A percentile compares a stretch with the other conserved stretches of the same genome.
Evolutionary conservation across 352 stramenopile species (phyloP).

Genomic region (Thraustotheca clavata): DNA sequence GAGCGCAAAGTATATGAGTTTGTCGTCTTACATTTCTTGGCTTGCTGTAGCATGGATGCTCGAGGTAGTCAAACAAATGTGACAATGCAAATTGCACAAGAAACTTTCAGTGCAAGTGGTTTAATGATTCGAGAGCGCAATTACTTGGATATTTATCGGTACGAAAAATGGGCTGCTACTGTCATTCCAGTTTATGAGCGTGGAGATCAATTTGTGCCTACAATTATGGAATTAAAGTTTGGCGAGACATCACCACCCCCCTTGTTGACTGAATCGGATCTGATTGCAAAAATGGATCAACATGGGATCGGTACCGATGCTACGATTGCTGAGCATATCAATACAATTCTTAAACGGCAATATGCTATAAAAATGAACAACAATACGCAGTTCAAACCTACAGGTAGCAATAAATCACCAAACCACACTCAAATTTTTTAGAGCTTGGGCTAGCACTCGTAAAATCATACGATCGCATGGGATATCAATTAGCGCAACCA

Average conservation of each 20-base stretch:
- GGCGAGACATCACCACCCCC: conserved; percentile 80
- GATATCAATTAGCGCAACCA: conserved; percentile 94
- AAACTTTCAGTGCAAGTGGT: conserved; percentile 83
- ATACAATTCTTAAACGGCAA: conserved; percentile 96
- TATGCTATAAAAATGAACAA: conserved; percentile 95
- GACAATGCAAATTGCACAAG: conserved; percentile 76
- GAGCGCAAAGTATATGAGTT: conserved; percentile 97
- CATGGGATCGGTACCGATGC: conserved; percentile 94
- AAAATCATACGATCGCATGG: conserved; percentile 89
- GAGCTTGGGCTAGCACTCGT: conserved; percentile 83
- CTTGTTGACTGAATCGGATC: conserved; percentile 86
- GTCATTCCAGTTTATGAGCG: conserved; percentile 78
- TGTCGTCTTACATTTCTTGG: conserved; percentile 96
- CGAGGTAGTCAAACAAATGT: conserved; percentile 83
- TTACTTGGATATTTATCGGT: conserved; percentile 94
- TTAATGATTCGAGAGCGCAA: conserved; percentile 90
- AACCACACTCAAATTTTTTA: background rate
- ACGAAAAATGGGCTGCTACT: conserved; percentile 87
- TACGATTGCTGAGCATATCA: conserved; percentile 97
- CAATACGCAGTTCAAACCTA: conserved; percentile 91
- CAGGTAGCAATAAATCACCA: conserved; percentile 50
- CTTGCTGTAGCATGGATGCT: conserved; percentile 95
- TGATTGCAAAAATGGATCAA: conserved; percentile 93
- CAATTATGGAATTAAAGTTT: conserved; percentile 49
- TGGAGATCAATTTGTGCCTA: conserved; percentile 67